Evolutionary conservation across 495 filamentous ascomycete genomes (phyloP).

Genomic region (Trichoderma parareesei): DNA sequence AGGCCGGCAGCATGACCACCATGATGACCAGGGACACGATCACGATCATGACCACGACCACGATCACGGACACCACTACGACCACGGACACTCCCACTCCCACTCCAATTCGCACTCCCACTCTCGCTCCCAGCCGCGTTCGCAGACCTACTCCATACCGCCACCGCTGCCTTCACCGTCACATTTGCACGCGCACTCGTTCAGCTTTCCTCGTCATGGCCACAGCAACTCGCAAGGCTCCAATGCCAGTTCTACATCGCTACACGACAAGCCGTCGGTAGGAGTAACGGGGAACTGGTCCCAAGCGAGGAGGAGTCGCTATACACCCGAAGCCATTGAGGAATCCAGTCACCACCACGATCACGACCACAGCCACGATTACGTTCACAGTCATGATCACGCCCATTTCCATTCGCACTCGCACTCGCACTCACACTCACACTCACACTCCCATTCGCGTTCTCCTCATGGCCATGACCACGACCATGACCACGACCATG

Average conservation of each 20-base stretch:
- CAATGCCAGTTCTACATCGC: slow-evolving; percentile 13
- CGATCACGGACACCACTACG: slow-evolving; percentile 32
- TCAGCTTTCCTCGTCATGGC: slow-evolving; percentile 1
- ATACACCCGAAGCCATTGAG: neutral
- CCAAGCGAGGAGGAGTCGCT: neutral
- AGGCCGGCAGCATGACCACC: slow-evolving; percentile 20
- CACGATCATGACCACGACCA: slow-evolving; percentile 26
- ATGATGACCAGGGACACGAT: slow-evolving; percentile 31
- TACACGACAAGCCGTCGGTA: slow-evolving; percentile 6
- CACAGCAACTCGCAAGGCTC: slow-evolving; percentile 15
- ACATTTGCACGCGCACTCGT: slow-evolving; percentile 14
- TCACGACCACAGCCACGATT: slow-evolving; percentile 19
- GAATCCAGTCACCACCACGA: slow-evolving; percentile 11
- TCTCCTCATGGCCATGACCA: slow-evolving; percentile 17
- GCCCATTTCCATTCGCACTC: slow-evolving; percentile 29
- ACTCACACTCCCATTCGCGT: slow-evolving; percentile 15
- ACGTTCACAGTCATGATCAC: slow-evolving; percentile 28
- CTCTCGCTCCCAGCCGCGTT: slow-evolving; percentile 29
- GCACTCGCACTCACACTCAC: slow-evolving; percentile 20
- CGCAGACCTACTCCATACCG: slow-evolving; percentile 26
- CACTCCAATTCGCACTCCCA: slow-evolving; percentile 11
- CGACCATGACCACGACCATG: slow-evolving; percentile 20
- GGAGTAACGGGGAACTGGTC: neutral
- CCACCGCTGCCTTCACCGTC: slow-evolving; percentile 22
- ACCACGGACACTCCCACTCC: slow-evolving; percentile 1